Percentiles rank a stretch among this genome's conserved stretches.
Evolutionary conservation across 176 grass and related monocot species (phyloP).

Genomic region (Elymus sibiricus): DNA sequence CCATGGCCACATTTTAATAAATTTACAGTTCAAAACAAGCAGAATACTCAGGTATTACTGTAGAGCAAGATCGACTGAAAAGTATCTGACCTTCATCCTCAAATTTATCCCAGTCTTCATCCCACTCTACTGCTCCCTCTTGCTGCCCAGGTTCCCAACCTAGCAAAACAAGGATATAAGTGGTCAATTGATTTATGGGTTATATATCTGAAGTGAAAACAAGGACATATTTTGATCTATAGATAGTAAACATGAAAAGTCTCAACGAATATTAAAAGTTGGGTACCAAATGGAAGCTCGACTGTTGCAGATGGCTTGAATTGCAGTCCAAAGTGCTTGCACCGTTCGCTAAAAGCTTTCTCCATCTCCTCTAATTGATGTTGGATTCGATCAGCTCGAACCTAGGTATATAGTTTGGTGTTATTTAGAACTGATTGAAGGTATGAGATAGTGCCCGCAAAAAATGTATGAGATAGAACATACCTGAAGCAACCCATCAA

Average conservation of each 20-base stretch:
- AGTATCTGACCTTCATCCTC: slow-evolving; percentile 84
- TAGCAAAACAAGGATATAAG: slow-evolving; percentile 37
- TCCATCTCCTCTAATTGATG: slow-evolving; percentile 93
- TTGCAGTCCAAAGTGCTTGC: slow-evolving; percentile 82
- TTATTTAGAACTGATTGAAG: slow-evolving; percentile 26
- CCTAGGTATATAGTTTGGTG: slow-evolving; percentile 36
- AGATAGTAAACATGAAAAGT: neutral
- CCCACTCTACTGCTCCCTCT: slow-evolving; percentile 81
- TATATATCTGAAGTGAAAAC: neutral
- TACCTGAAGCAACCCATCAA: slow-evolving; percentile 99
- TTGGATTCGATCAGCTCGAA: slow-evolving; percentile 97
- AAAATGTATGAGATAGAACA: neutral
- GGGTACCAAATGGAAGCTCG: slow-evolving; percentile 87
- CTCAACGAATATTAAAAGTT: slow-evolving; percentile 2
- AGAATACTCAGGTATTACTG: slow-evolving; percentile 11
- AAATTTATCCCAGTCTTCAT: slow-evolving; percentile 99
- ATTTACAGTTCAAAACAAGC: neutral
- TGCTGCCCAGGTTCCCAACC: slow-evolving; percentile 84
- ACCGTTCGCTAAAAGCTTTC: slow-evolving; percentile 83
- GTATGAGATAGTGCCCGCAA: neutral
- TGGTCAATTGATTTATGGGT: neutral
- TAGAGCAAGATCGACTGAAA: neutral
- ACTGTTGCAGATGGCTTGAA: slow-evolving; percentile 80
- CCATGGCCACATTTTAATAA: neutral
- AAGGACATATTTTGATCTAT: neutral